A percentile compares a stretch with the other conserved stretches of the same genome.
phyloP scores from a whole-genome alignment of 768 basidiomycete species.

The Pulveroboletus sp. region DNA sequence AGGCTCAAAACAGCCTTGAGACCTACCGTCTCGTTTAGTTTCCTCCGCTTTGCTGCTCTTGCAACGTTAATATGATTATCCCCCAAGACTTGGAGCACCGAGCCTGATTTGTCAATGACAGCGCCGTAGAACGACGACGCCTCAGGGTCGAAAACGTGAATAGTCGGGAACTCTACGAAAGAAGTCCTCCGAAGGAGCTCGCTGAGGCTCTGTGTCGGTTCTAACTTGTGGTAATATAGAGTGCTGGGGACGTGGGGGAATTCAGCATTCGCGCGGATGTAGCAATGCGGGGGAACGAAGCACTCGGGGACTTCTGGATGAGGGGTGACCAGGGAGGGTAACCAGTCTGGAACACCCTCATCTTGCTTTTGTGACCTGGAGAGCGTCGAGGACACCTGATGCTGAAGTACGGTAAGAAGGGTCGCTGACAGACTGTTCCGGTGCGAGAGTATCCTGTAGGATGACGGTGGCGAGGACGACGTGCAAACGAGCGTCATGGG shows the following conservation, averaged over 20 bases:
- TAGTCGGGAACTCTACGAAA: slow-evolving; percentile 81
- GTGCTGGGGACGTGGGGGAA: slow-evolving; percentile 22
- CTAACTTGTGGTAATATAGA: slow-evolving; percentile 52
- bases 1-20: slow-evolving; percentile 54
- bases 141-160: slow-evolving; percentile 65
- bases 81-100: slow-evolving; percentile 15
- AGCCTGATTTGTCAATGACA: slow-evolving; percentile 54
- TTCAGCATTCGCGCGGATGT: slow-evolving; percentile 46
- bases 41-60: slow-evolving; percentile 49
- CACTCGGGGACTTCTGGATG: slow-evolving; percentile 52
- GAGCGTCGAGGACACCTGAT: slow-evolving; percentile 31
- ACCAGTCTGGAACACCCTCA: slow-evolving; percentile 51
- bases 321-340: slow-evolving; percentile 46
- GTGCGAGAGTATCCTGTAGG: slow-evolving; percentile 59
- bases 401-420: slow-evolving; percentile 48
- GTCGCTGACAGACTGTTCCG: slow-evolving; percentile 47
- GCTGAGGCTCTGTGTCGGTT: slow-evolving; percentile 44
- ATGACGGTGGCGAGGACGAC: slow-evolving; percentile 31
- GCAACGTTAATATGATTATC: slow-evolving; percentile 25
- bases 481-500: slow-evolving; percentile 43
- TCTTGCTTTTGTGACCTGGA: slow-evolving; percentile 40
- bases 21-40: slow-evolving; percentile 47
- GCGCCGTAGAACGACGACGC: slow-evolving; percentile 51
- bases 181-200: slow-evolving; percentile 50
- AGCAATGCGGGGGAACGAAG: slow-evolving; percentile 54